Evolutionary conservation across 108 stramenopile genomes (phyloP).

Genomic region (Parmales sp.): DNA sequence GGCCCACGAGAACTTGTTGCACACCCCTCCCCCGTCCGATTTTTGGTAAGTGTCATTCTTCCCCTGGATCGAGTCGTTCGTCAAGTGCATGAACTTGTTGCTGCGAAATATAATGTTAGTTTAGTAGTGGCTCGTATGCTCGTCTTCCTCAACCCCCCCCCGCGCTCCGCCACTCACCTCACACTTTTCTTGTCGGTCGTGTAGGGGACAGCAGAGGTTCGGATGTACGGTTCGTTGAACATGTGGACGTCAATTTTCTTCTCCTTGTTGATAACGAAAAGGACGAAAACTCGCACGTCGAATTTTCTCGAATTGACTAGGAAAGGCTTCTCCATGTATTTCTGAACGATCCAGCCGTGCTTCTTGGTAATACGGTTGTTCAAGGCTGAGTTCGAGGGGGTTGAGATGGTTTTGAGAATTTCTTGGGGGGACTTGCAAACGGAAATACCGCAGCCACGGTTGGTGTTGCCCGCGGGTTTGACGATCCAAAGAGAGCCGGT

Average conservation of each 20-base stretch:
- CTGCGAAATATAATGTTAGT: neutral
- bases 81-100: slow-evolving; percentile 1
- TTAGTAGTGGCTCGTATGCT: neutral
- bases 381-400: slow-evolving; percentile 14
- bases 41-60: slow-evolving; percentile 18
- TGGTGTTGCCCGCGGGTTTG: slow-evolving; percentile 37
- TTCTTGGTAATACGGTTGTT: slow-evolving; percentile 9
- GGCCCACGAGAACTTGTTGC: neutral
- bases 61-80: slow-evolving; percentile 21
- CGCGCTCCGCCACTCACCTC: neutral
- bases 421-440: slow-evolving; percentile 1
- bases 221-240: slow-evolving; percentile 21
- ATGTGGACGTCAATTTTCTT: neutral
- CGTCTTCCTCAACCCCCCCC: neutral
- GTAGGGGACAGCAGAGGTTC: slow-evolving; percentile 24
- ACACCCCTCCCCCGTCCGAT: slow-evolving; percentile 3
- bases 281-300: slow-evolving; percentile 35
- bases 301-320: slow-evolving; percentile 35
- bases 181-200: neutral
- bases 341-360: slow-evolving; percentile 29
- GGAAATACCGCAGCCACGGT: slow-evolving; percentile 37
- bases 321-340: slow-evolving; percentile 36
- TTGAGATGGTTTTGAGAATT: neutral
- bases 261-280: slow-evolving; percentile 17
- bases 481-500: slow-evolving; percentile 26